Conservation (phyloP, 1,284 basidiomycete genomes). For the Schizophyllum commune region DNA sequence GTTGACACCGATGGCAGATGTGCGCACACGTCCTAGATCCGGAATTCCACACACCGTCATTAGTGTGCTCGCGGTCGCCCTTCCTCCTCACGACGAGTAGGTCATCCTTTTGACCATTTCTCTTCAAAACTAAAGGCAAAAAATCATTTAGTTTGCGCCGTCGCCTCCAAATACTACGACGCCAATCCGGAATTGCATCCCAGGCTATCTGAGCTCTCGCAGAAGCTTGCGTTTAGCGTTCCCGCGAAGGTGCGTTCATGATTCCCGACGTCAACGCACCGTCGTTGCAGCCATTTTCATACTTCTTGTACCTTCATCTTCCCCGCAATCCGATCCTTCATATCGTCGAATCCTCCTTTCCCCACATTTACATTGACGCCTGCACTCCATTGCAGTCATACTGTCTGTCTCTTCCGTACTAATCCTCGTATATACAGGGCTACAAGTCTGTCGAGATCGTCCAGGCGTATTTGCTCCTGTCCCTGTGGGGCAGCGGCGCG, state of each 20-base stretch:
- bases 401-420: neutral
- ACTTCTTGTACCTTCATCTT: no score
- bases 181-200: slow-evolving; percentile 79
- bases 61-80: slow-evolving; percentile 87
- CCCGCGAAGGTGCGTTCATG: slow-evolving; percentile 33
- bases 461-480: slow-evolving; percentile 80
- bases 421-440: slow-evolving; percentile 30
- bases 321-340: no score
- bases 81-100: slow-evolving; percentile 88
- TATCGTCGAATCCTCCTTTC: no score
- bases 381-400: no score
- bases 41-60: slow-evolving; percentile 85
- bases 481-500: slow-evolving; percentile 84
- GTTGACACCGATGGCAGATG: slow-evolving; percentile 17
- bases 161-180: slow-evolving; percentile 87
- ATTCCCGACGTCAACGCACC: neutral
- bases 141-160: slow-evolving; percentile 70
- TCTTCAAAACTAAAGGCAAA: slow-evolving; percentile 5
- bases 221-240: slow-evolving; percentile 88
- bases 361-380: no score
- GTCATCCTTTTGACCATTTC: slow-evolving; percentile 23
- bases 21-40: slow-evolving; percentile 56
- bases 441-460: slow-evolving; percentile 97
- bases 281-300: no score
- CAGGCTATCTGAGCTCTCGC: slow-evolving; percentile 75